phyloP scores from a whole-genome alignment of 495 filamentous ascomycete genomes.

The Xylaria curta region DNA sequence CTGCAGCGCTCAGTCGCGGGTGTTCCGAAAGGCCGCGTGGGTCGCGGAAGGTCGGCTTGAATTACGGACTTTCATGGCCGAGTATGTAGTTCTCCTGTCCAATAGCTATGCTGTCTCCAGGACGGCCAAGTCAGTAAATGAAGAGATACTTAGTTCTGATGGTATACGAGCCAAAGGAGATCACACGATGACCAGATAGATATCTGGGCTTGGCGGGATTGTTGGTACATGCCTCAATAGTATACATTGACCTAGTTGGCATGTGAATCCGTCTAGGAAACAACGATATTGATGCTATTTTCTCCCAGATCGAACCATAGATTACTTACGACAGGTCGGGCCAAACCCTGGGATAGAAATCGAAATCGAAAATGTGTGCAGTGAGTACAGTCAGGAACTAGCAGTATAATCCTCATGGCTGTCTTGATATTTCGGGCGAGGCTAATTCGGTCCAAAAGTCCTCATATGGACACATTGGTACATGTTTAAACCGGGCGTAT shows the following conservation, averaged over 20 bases:
- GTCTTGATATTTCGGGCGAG: conserved; percentile 21
- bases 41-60: not conserved
- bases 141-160: not conserved
- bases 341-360: not conserved
- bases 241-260: not conserved
- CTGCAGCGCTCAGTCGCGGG: not conserved
- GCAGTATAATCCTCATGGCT: conserved; percentile 1
- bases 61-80: not conserved
- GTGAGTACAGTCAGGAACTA: conserved; percentile 14
- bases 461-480: not conserved
- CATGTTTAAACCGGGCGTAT: conserved; percentile 12
- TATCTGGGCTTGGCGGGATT: not conserved
- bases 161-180: not conserved
- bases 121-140: not conserved
- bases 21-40: not conserved
- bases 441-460: conserved; percentile 13
- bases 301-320: not conserved
- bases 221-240: not conserved
- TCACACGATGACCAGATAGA: not conserved
- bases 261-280: not conserved
- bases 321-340: not conserved
- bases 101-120: not conserved
- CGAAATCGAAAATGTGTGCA: not conserved
- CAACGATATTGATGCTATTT: conserved; percentile 10
- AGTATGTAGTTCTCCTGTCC: not conserved